phyloP scores from a whole-genome alignment of 1,139 yeast species.

The Kurtzmaniella quercitrusa region DNA sequence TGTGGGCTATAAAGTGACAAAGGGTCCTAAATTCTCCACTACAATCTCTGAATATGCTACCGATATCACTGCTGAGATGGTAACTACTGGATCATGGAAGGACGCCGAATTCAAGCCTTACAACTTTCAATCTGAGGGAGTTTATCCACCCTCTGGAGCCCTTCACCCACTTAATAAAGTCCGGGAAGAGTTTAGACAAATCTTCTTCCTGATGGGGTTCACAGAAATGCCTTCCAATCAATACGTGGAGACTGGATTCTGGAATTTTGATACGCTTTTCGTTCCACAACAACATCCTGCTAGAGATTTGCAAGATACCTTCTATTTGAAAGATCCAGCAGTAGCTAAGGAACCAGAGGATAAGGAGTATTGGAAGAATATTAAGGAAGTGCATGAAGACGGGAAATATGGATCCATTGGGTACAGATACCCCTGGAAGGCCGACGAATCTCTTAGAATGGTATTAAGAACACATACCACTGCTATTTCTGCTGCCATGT shows the following conservation, averaged over 20 bases:
- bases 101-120: conserved; percentile 86
- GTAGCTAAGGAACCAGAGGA: conserved; percentile 80
- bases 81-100: conserved; percentile 76
- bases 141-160: conserved; percentile 83
- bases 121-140: conserved; percentile 94
- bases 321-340: conserved; percentile 89
- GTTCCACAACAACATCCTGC: conserved; percentile 99
- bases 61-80: conserved; percentile 92
- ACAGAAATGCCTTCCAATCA: conserved; percentile 98
- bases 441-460: conserved; percentile 81
- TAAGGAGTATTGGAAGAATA: conserved; percentile 68
- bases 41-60: conserved; percentile 83
- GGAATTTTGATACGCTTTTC: conserved; percentile 95
- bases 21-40: conserved; percentile 81
- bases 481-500: conserved; percentile 85
- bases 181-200: conserved; percentile 95
- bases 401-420: conserved; percentile 96
- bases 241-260: conserved; percentile 96
- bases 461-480: conserved; percentile 98
- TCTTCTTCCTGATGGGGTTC: conserved; percentile 96
- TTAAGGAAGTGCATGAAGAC: conserved; percentile 78
- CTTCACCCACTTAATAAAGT: conserved; percentile 95
- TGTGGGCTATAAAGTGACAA: conserved; percentile 69
- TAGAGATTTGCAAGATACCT: conserved; percentile 96
- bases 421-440: conserved; percentile 96